Base-by-base conservation (phyloP, 495 filamentous ascomycete genomes). In the Penicillium diatomitis region DNA sequence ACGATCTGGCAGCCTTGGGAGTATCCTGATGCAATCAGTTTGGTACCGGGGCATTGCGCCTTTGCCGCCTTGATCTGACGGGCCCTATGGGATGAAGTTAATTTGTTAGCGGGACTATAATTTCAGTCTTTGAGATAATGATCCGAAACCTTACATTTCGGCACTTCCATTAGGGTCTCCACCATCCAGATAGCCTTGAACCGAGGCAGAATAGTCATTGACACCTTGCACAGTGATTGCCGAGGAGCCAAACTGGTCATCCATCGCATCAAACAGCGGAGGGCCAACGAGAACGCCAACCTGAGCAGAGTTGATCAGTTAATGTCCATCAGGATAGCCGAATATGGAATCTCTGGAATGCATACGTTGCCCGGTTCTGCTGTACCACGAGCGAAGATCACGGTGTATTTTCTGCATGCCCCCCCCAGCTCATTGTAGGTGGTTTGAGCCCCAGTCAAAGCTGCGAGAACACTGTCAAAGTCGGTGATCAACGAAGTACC, bases 321-420 rank as follows among this genome's bases (percentile, higher is more conserved):
- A 42, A 30, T 4, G 11, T 42, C 20, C 20, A 2, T 20, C 20
- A 20, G 20, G 20, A 0, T 5, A 11, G 4, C 11, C 8, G n/a
- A 5, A 42, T n/a, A 2, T n/a, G 0, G 6, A 30, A 3, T 5
- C 4, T n/a, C 6, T 6, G 5, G 8, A 9, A 8, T 43, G 27
- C 65, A 60, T 31, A 70, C 62, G 36, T 63, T 66, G 6, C 69
- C 69, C 4, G 54, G 45, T 41, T 73, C 69, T 27, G 62, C 57
- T 1, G 69, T 71, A 6, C 69, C 69, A 8, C 69, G 61, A 36
- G 69, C 69, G 44, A 61, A 73, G 40, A 73, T 65, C 33, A 73
- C 54, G 2, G 69, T 73, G 31, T 64, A 58, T 4, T 66, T 60
- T 31, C 57, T 67, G 52, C 69, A 73, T 5, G 46, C 33, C 5